phyloP scores from a whole-genome alignment of 495 filamentous ascomycete genomes.

The Penicillium herquei region DNA sequence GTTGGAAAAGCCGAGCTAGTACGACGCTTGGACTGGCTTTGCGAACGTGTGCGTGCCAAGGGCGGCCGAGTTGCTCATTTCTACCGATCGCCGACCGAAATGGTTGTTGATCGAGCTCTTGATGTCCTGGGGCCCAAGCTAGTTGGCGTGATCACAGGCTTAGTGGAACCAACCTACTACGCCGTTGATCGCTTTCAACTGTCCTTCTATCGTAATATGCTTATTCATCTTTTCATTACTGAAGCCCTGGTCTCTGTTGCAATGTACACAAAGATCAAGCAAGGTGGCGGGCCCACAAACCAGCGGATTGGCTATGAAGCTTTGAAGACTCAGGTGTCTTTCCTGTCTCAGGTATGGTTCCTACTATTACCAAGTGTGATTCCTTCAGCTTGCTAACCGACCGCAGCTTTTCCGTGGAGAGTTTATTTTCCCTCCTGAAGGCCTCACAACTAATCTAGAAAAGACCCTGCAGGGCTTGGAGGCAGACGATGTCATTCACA shows the following conservation, averaged over 20 bases:
- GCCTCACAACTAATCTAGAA: constrained; percentile 73
- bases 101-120: constrained; percentile 84
- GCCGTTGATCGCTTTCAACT: constrained; percentile 96
- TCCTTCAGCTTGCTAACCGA: constrained; percentile 13
- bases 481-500: constrained; percentile 71
- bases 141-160: constrained; percentile 71
- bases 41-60: constrained; percentile 75
- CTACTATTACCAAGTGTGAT: neutral
- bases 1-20: constrained; percentile 86
- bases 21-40: constrained; percentile 87
- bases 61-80: constrained; percentile 93
- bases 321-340: constrained; percentile 73
- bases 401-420: constrained; percentile 84
- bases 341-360: constrained; percentile 67
- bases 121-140: constrained; percentile 88
- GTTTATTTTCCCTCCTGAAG: constrained; percentile 92
- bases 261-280: constrained; percentile 87
- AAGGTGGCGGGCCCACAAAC: constrained; percentile 75
- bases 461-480: constrained; percentile 75
- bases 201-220: constrained; percentile 98
- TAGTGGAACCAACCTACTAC: constrained; percentile 86
- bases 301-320: constrained; percentile 74
- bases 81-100: constrained; percentile 68
- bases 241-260: constrained; percentile 85
- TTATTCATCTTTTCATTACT: constrained; percentile 93